Evolutionary conservation across 2,329 filamentous ascomycete genomes (phyloP).

Genomic region (Colletotrichum sp.): DNA sequence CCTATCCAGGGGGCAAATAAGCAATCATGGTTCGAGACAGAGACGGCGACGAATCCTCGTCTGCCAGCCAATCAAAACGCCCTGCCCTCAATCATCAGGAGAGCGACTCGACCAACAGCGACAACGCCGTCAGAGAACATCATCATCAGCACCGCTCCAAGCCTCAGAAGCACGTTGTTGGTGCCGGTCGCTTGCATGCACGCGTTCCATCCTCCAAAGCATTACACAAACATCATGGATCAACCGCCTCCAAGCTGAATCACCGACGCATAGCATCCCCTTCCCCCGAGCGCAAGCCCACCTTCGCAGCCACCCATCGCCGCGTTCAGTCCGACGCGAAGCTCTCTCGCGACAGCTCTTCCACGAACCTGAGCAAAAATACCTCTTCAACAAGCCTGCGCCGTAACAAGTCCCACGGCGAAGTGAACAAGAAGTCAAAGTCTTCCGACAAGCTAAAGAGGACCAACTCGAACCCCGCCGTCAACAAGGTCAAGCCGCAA

Average conservation of each 20-base stretch:
- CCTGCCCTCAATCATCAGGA: constrained; percentile 41
- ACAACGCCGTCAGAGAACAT: constrained; percentile 30
- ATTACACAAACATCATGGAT: constrained; percentile 48
- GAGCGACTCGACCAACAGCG: constrained; percentile 41
- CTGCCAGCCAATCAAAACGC: constrained; percentile 62
- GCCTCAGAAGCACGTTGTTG: constrained; percentile 48
- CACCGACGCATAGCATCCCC: constrained; percentile 48
- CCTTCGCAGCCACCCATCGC: constrained; percentile 29
- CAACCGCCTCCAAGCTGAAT: constrained; percentile 42
- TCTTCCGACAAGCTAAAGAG: constrained; percentile 59
- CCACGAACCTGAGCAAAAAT: constrained; percentile 57
- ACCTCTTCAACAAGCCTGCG: constrained; percentile 60
- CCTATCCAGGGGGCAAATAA: constrained; percentile 10
- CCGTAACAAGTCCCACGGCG: constrained; percentile 65
- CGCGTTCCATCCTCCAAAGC: constrained; percentile 59
- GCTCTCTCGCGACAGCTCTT: constrained; percentile 49
- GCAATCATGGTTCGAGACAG: constrained; percentile 47
- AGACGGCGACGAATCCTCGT: constrained; percentile 52
- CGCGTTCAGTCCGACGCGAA: constrained; percentile 42
- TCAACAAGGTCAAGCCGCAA: constrained; percentile 45
- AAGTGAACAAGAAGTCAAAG: constrained; percentile 57
- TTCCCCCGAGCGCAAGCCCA: constrained; percentile 40
- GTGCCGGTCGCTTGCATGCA: constrained; percentile 52
- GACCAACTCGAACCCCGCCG: constrained; percentile 54
- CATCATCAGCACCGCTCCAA: constrained; percentile 28